Evolutionary conservation across 441 rosid genomes (phyloP), one percentile per base, ranked within the genome.

Genomic region (Erysimum pusillum): DNA sequence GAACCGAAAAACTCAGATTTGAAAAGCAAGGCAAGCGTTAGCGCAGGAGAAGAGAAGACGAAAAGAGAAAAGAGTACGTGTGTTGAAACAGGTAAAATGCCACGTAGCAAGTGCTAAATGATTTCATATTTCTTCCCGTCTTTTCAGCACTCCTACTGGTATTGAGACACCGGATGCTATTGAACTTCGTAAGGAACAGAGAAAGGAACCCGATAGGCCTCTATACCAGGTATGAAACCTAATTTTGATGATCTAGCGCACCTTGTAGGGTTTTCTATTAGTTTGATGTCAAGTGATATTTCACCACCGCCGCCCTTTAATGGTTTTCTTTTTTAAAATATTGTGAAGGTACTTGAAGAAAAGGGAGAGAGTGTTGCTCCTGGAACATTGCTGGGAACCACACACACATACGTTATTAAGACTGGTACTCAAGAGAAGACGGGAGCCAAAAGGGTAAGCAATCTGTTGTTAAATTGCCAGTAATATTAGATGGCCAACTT

Each of bases 121-220:
- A n/a, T n/a, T 25, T 31, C 12, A 3, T 6, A 25, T 14, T 34
- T 31, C 31, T 62, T 28, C n/a, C 57, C 52, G 11, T 32, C 17
- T 64, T 72, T 56, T 15, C 84, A 96, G 99, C 82, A 93, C 99
- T 31, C 99, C 98, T 12, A 93, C 99, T 83, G 99, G 99, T 14
- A 97, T 96, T 8, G 99, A 96, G 87, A 96, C 99, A 45, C 99
- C 99, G 6, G 99, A 96, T 83, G 99, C 93, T 17, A 79, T 79
- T 54, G 82, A 79, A 25, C 97, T 96, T 57, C 96, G 99, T 64
- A 96, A 96, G 83, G 98, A 92, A 85, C 99, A 96, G 83, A 90
- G 98, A 78, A 96, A 96, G 90, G 99, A 96, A 76, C 92, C 79
- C 0, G 98, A 94, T 68, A 92, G 89, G 83, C 87, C 98, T 80